Evolutionary conservation across 768 basidiomycete genomes (phyloP).

Genomic region (Lentinula detonsa): DNA sequence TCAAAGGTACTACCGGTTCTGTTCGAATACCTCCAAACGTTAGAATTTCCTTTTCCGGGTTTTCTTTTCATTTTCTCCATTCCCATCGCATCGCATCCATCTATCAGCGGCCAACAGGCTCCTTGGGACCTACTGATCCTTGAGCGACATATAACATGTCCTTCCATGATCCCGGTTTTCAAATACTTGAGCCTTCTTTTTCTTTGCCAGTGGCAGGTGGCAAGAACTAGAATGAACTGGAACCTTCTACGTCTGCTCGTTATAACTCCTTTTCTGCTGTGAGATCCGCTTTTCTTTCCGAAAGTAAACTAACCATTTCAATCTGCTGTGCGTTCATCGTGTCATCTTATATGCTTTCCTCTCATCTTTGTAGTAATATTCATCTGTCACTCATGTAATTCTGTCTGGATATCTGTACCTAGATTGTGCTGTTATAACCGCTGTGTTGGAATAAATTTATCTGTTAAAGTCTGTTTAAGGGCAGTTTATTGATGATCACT

Average conservation of each 20-base stretch:
- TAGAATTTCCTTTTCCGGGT: background rate
- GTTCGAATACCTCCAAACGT: background rate
- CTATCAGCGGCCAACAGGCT: background rate
- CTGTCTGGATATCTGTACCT: background rate
- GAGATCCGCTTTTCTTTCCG: background rate
- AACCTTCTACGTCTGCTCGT: background rate
- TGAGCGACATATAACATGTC: background rate
- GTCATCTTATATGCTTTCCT: background rate
- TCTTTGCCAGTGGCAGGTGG: background rate
- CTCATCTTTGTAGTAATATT: background rate
- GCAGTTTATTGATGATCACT: background rate
- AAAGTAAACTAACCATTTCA: background rate
- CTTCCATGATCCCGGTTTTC: background rate
- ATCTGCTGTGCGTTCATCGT: background rate
- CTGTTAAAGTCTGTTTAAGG: background rate
- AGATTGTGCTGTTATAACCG: background rate
- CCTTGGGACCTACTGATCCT: background rate
- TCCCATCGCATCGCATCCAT: background rate
- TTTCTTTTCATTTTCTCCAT: background rate
- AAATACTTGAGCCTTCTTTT: too few relatives aligned
- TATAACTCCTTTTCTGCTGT: background rate
- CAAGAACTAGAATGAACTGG: background rate
- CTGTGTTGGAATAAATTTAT: background rate
- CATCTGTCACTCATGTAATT: background rate
- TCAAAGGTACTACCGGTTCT: background rate